phyloP scores from a whole-genome alignment of 2,329 filamentous ascomycete genomes.

The Xylariales sp. region DNA sequence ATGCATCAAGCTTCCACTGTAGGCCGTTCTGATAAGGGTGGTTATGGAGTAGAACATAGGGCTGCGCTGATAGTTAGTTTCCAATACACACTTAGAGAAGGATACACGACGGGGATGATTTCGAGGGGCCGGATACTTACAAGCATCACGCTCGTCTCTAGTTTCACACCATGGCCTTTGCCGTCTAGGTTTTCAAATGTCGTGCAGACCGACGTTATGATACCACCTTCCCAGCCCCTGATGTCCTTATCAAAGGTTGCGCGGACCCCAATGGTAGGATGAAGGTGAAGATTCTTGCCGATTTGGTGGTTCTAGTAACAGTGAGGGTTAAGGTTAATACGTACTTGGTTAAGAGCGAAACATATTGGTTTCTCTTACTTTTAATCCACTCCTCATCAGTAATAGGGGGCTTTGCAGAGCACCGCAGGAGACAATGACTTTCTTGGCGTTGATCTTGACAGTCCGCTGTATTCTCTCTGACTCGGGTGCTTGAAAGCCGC shows the following conservation, averaged over 20 bases:
- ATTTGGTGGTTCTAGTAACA: slow-evolving; percentile 76
- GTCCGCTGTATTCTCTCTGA: slow-evolving; percentile 65
- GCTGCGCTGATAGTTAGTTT: slow-evolving; percentile 56
- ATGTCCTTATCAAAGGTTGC: slow-evolving; percentile 77
- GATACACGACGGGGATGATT: background rate
- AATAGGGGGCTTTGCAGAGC: slow-evolving; percentile 81
- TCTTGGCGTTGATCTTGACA: slow-evolving; percentile 80
- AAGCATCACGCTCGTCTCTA: slow-evolving; percentile 81
- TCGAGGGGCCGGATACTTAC: slow-evolving; percentile 52
- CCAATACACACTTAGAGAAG: background rate
- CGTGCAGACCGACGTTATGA: slow-evolving; percentile 81
- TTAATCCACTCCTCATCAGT: slow-evolving; percentile 80
- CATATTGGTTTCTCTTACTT: slow-evolving; percentile 56
- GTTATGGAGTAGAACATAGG: slow-evolving; percentile 70
- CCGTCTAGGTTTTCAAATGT: slow-evolving; percentile 85
- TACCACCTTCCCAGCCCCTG: slow-evolving; percentile 79
- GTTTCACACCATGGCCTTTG: slow-evolving; percentile 82
- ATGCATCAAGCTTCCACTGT: slow-evolving; percentile 76
- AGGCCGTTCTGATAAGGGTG: slow-evolving; percentile 76
- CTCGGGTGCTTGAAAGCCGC: slow-evolving; percentile 64
- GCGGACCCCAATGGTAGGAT: slow-evolving; percentile 72
- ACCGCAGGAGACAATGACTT: slow-evolving; percentile 82
- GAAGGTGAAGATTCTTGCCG: slow-evolving; percentile 83
- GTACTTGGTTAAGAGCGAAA: background rate
- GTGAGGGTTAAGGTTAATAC: slow-evolving; percentile 5